Evolutionary conservation across 345 rosid species (phyloP), one percentile per base, ranked within the genome.

Genomic region (Balakata baccata): DNA sequence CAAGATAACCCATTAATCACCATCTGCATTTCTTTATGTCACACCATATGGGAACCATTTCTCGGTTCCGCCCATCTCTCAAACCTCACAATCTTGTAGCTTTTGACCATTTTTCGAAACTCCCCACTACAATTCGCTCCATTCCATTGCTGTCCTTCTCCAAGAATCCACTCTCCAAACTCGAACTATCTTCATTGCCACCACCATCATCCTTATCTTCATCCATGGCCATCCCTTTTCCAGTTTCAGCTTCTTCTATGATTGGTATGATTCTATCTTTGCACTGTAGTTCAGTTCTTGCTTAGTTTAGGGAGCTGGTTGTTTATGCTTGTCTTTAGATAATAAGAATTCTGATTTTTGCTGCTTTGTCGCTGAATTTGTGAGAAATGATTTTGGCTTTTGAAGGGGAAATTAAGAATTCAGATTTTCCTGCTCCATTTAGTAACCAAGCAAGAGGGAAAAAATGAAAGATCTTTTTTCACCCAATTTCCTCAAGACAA

Each of bases 201-300:
- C 38, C 70, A 0, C 77, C 77, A 0, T 80, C 86, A 52, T 58
- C 74, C 34, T 13, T 50, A 37, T 37, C 75, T 52, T 52, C 50
- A 3, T 51, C 69, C 3, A 82, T 85, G 85, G 77, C 83, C 46
- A 63, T 78, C 76, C 79, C 86, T 63, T 57, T 84, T 77, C 92
- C 72, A 71, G 81, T 75, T 41, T 81, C 84, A 37, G 85, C 91
- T 29, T 81, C 89, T 11, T 86, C 91, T 68, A 70, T 77, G 16
- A 66, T 71, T n/a, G 95, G 95, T 90, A 65, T n/a, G 16, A 13
- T 66, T 49, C 37, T 34, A 1, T 38, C 23, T 23, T n/a, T 59
- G 4, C 3, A 11, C 2, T 0, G n/a, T 70, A 20, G 25, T 52
- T 17, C 23, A 38, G 13, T 45, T 70, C 5, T 18, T 57, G 23